These are phyloP conservation scores for Cephalotrichum gorgonifer DNA, from an alignment of 2,329 filamentous ascomycete species.

Conservation along the genomic window DNA sequence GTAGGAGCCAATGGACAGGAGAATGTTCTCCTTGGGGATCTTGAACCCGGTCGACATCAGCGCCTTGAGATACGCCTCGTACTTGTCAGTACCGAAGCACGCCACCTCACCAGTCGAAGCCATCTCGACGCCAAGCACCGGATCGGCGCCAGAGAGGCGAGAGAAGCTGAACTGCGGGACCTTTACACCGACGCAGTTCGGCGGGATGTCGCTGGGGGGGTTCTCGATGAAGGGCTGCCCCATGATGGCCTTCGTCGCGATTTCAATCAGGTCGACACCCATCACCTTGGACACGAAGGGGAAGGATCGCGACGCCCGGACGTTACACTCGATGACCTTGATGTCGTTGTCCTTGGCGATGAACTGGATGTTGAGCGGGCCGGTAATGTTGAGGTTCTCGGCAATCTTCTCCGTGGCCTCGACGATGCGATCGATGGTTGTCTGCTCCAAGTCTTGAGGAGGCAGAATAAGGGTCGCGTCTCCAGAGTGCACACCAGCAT, in stretches of 20 bases:
- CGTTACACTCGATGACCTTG: constrained; percentile 99
- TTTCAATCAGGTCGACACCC: constrained; percentile 94
- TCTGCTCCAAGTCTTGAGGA: constrained; percentile 81
- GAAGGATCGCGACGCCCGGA: constrained; percentile 90
- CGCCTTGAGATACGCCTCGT: constrained; percentile 95
- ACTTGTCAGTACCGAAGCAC: constrained; percentile 90
- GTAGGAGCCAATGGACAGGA: constrained; percentile 91
- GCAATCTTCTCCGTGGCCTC: constrained; percentile 95
- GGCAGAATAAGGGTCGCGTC: constrained; percentile 93
- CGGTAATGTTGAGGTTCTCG: constrained; percentile 86
- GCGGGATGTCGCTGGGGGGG: constrained; percentile 62
- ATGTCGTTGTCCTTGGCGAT: constrained; percentile 99
- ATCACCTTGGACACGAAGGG: constrained; percentile 98
- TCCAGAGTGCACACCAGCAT: constrained; percentile 95
- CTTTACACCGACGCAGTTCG: constrained; percentile 89
- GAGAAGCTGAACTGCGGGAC: constrained; percentile 99
- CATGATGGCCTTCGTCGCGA: constrained; percentile 97
- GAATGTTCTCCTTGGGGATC: constrained; percentile 87
- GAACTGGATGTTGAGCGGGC: constrained; percentile 98
- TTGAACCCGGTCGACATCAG: constrained; percentile 93
- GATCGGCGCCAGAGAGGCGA: constrained; percentile 87
- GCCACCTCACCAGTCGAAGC: constrained; percentile 97
- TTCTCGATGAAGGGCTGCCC: constrained; percentile 74
- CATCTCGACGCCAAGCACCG: constrained; percentile 97
- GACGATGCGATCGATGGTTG: constrained; percentile 84